Conservation (phyloP, 2,329 filamentous ascomycete species). For the Elsinoe ampelina region DNA sequence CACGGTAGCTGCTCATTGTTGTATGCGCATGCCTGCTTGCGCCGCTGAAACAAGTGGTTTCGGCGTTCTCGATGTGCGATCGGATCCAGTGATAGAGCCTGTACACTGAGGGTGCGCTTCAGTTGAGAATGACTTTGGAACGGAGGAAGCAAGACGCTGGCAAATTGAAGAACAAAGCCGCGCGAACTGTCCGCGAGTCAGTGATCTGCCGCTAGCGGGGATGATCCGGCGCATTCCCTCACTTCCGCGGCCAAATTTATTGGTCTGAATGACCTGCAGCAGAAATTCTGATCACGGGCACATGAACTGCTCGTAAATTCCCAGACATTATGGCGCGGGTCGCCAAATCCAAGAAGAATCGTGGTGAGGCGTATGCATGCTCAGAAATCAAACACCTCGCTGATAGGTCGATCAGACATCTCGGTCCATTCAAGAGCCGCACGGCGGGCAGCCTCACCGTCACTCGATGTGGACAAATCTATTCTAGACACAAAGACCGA, state of each 20-base stretch:
- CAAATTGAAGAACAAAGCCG: background rate
- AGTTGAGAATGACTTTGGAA: background rate
- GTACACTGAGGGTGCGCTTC: background rate
- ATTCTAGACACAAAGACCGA: constrained; percentile 48
- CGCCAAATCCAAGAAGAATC: constrained; percentile 36
- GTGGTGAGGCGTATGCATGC: constrained; percentile 23
- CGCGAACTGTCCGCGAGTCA: background rate
- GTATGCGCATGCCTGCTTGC: background rate
- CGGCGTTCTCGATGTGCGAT: no score
- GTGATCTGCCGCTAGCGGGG: background rate
- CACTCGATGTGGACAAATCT: constrained; percentile 63
- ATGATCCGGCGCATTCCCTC: background rate
- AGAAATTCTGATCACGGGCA: no score
- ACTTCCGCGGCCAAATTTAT: constrained; percentile 4
- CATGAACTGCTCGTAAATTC: background rate
- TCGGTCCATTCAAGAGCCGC: constrained; percentile 67
- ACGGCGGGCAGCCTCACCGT: constrained; percentile 60
- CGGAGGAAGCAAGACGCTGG: background rate
- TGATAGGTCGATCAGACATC: constrained; percentile 36
- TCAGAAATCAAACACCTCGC: background rate
- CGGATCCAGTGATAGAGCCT: no score
- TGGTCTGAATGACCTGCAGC: background rate
- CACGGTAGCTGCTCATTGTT: constrained; percentile 2
- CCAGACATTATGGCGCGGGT: constrained; percentile 34
- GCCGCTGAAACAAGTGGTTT: background rate